These are phyloP conservation scores for Syzygium jambos DNA, from an alignment of 345 rosid species.

Conservation along the genomic window DNA sequence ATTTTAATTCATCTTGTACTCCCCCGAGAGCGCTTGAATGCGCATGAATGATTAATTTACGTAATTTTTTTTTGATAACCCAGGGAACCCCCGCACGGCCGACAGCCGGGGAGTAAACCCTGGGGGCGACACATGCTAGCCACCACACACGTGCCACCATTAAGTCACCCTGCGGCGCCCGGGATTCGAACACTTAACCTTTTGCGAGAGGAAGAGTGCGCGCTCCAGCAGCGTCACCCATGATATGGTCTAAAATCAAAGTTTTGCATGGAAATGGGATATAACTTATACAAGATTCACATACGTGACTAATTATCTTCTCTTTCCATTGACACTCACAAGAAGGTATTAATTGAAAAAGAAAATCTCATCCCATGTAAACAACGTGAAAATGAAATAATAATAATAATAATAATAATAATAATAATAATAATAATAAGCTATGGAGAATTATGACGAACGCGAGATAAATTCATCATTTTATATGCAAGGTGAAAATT, in stretches of 20 bases:
- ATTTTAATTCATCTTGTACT: neutral
- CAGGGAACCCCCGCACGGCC: too few species aligned
- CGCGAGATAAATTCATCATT: too few species aligned
- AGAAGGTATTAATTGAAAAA: neutral
- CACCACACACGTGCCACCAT: too few species aligned
- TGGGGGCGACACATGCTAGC: too few species aligned
- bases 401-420: too few species aligned
- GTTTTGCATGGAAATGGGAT: neutral
- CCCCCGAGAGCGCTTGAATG: neutral
- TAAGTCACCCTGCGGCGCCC: too few species aligned
- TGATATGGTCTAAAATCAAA: neutral
- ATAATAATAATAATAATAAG: neutral
- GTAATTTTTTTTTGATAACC: too few species aligned
- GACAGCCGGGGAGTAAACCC: too few species aligned
- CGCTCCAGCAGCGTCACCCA: too few species aligned
- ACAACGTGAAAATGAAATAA: neutral
- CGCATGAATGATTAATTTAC: neutral
- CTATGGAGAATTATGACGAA: accelerated
- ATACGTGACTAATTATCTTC: neutral
- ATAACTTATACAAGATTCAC: neutral
- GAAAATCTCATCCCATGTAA: neutral
- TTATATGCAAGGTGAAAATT: too few species aligned
- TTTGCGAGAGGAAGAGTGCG: too few species aligned
- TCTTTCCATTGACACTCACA: neutral
- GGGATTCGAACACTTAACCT: too few species aligned